A percentile compares a stretch with the other conserved stretches of the same genome.
Conservation (phyloP, 805 yeast species). For the Metschnikowia kofuensis region DNA sequence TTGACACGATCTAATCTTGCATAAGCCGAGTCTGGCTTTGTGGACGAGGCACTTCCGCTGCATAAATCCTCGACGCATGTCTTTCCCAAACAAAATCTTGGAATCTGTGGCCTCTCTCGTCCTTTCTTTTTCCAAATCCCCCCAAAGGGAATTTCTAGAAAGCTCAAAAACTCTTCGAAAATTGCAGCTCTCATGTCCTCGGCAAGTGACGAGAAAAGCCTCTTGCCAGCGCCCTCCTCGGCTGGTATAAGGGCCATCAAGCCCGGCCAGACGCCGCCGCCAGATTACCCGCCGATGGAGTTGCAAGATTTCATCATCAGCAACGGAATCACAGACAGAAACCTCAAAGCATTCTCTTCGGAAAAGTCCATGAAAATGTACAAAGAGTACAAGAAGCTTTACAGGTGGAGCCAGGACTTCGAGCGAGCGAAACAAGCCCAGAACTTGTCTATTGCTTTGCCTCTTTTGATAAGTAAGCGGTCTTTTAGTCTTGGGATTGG, state of each 20-base stretch:
- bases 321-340: constrained; percentile 6
- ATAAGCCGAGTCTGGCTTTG: too few relatives aligned
- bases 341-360: constrained; percentile 11
- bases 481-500: constrained; percentile 8
- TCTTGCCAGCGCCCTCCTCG: neutral
- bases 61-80: too few relatives aligned
- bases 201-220: neutral
- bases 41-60: too few relatives aligned
- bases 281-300: constrained; percentile 1
- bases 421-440: constrained; percentile 11
- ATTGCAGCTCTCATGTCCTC: neutral
- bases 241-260: neutral
- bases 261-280: neutral
- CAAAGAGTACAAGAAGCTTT: constrained; percentile 7
- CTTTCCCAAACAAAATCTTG: too few relatives aligned
- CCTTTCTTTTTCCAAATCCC: neutral
- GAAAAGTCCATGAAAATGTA: constrained; percentile 10
- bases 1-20: too few relatives aligned
- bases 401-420: constrained; percentile 4
- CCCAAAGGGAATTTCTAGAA: neutral
- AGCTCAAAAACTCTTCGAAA: neutral
- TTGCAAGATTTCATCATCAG: constrained; percentile 11
- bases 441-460: constrained; percentile 12
- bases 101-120: too few relatives aligned
- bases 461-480: constrained; percentile 11